Percentiles rank a stretch among this genome's conserved stretches.
These are phyloP conservation scores for Fraxinus anomala DNA, from an alignment of 257 asterid species.

Conservation along the genomic window DNA sequence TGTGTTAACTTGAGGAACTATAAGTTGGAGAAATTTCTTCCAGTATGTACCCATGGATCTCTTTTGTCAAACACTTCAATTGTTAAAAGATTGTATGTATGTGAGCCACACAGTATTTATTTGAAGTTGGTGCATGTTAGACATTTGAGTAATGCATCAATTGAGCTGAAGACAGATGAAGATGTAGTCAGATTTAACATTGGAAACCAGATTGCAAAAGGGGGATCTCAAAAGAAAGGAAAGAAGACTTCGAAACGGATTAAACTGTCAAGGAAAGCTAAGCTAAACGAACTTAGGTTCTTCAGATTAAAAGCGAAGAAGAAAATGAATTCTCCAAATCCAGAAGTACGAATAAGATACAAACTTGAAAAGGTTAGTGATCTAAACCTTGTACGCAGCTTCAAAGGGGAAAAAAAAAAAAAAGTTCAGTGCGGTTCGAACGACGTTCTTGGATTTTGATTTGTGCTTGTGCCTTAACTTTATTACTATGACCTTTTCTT, in stretches of 20 bases:
- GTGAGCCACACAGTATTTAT: slow-evolving; percentile 29
- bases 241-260: slow-evolving; percentile 32
- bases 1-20: slow-evolving; percentile 21
- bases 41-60: slow-evolving; percentile 27
- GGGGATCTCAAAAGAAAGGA: slow-evolving; percentile 35
- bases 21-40: slow-evolving; percentile 31
- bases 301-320: slow-evolving; percentile 90
- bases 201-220: slow-evolving; percentile 37
- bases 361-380: slow-evolving; percentile 82
- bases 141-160: slow-evolving; percentile 40
- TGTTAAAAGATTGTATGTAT: slow-evolving; percentile 17
- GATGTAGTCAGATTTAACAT: slow-evolving; percentile 72
- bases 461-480: slow-evolving; percentile 1
- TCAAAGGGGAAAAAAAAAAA: background rate
- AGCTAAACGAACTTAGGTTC: slow-evolving; percentile 83
- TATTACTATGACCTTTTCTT: background rate
- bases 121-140: slow-evolving; percentile 40
- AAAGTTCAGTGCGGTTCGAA: background rate
- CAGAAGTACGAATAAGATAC: slow-evolving; percentile 91
- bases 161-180: slow-evolving; percentile 63
- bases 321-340: slow-evolving; percentile 94
- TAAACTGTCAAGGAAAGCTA: slow-evolving; percentile 64
- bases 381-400: background rate
- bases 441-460: slow-evolving; percentile 2
- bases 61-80: slow-evolving; percentile 24